Base-by-base conservation (phyloP, 495 filamentous ascomycete genomes). In the Cladorrhinum samala region DNA sequence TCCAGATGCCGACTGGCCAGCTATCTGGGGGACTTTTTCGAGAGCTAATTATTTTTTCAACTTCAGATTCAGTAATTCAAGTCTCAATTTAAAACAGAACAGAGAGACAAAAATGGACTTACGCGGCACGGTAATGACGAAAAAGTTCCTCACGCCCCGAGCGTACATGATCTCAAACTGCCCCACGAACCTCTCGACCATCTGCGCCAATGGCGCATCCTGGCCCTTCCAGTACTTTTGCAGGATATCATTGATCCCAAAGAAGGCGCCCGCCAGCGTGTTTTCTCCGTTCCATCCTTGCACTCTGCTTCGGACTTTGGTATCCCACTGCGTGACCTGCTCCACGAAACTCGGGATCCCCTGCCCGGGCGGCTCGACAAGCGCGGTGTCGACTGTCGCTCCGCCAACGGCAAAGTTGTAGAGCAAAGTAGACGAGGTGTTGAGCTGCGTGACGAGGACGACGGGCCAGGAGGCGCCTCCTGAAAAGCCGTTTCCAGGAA, bases 321-420 rank as follows among this genome's bases (percentile, higher is more conserved):
- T 38, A 14, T 20, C 23, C 53, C 53, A 56, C 40, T 23, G 25
- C 13, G 27, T 38, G 25, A 40, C 46, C 47, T 56, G 53, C 23
- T 56, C 47, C 14, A 43, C 47, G 17, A 56, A 45, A 46, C 47
- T 50, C 17, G 48, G 39, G 16, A 56, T 43, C 18, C 53, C 47
- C 36, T 23, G 41, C 19, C 48, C 39, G 16, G 38, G 40, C 2
- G 53, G 37, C 39, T 38, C 37, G 11, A 56, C 53, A 25, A 56
- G 17, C 18, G 39, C 24, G 30, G 38, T 42, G 47, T 56, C 53
- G 2, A 56, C 53, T 3, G 53, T 56, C 18, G 53, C 53, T 13
- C 53, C 53, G 8, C 37, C 53, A 9, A 56, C 53, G n/a, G 53
- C 53, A 30, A 37, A 56, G 53, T 56, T 56, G 47, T 45, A 56